Base-by-base conservation (phyloP, 306 rosid species). In the Rosa lucieae region DNA sequence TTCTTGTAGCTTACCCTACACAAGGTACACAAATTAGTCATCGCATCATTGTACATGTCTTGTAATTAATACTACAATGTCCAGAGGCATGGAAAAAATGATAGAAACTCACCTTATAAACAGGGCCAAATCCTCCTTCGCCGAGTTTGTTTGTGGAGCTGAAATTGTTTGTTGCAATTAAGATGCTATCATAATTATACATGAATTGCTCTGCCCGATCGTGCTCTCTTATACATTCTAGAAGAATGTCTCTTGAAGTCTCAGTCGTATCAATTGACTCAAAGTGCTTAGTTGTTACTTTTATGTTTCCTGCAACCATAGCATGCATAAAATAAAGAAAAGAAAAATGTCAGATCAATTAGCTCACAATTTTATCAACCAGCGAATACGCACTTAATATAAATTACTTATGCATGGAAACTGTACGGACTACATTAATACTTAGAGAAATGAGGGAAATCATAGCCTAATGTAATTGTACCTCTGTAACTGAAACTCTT, bases 51-150 rank as follows among this genome's bases (percentile, higher is more conserved):
- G 29, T 43, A 2, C 5, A 3, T 2, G 55, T 3, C n/a, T 46
- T 10, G 52, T 32, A 61, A 65, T 46, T 5, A 20, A 6, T 73
- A 59, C 82, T 51, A 14, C 74, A 51, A 47, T 37, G 66, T 59
- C 51, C 42, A 35, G 14, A 14, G 14, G 17, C 15, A 48, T 52
- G 8, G 5, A 52, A 52, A 6, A 15, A 52, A 52, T 14, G n/a
- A 52, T 52, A n/a, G 10, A 21, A 3, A 17, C 5, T 3, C 8
- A 52, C 58, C 58, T 52, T 52, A 52, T 13, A 17, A 52, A 52
- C 58, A 52, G 58, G 58, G 20, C 58, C 58, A 78, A 83, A 81
- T 46, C 85, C 85, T 56, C 79, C 70, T 18, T 70, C 18, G 0
- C 65, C 65, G 32, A 58, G 65, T 62, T 29, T 23, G 39, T 62